Evolutionary conservation across 495 filamentous ascomycete species (phyloP).

Genomic region (Cudoniella acicularis): DNA sequence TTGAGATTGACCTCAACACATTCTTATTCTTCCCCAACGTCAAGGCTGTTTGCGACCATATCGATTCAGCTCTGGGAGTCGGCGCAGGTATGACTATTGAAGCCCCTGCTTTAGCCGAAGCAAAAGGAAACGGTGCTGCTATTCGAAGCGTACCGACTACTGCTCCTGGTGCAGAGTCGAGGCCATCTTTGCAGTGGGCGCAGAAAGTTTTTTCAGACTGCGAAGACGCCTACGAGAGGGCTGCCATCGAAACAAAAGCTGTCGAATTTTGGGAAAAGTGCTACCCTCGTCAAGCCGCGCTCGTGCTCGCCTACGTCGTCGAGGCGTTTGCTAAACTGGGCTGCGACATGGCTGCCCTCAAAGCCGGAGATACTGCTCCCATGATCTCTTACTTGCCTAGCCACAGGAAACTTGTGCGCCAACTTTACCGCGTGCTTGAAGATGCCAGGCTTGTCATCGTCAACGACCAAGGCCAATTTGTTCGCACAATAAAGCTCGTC

Average conservation of each 20-base stretch:
- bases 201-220: too few species aligned
- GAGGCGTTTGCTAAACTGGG: constrained; percentile 38
- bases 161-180: background rate
- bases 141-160: background rate
- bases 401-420: constrained; percentile 28
- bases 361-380: constrained; percentile 25
- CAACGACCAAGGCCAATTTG: background rate
- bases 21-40: constrained; percentile 18
- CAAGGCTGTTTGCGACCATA: constrained; percentile 8
- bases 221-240: constrained; percentile 12
- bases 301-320: constrained; percentile 37
- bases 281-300: constrained; percentile 31
- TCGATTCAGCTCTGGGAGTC: constrained; percentile 22
- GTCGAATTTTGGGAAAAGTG: constrained; percentile 29
- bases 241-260: constrained; percentile 9
- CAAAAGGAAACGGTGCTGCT: too few species aligned
- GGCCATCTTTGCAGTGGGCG: too few species aligned
- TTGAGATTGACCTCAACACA: constrained; percentile 21
- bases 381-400: constrained; percentile 18
- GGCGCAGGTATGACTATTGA: constrained; percentile 7
- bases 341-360: constrained; percentile 23
- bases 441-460: constrained; percentile 21
- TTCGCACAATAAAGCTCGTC: background rate
- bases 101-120: background rate
- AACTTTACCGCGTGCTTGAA: constrained; percentile 31